Base-by-base conservation (phyloP, 495 filamentous ascomycete species). In the Aspergillus homomorphus region DNA sequence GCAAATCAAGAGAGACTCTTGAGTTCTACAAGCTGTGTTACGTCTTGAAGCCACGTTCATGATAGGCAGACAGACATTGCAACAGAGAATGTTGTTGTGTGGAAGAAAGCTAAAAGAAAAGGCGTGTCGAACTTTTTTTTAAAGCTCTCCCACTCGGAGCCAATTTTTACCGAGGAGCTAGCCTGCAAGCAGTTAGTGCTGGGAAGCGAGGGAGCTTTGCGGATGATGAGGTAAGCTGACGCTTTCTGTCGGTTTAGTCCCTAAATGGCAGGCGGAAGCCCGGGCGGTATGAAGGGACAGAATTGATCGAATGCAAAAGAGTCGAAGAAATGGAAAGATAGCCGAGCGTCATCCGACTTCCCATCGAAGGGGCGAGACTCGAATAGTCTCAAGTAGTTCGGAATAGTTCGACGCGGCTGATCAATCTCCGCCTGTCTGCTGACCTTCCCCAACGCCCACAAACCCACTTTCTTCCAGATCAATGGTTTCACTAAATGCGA, bases 71-170 rank as follows among this genome's bases (percentile, higher is more conserved):
- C 20, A 43, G 55, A n/a, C 16, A 49, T 57, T 12, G 20, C 46
- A 51, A 51, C 33, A 18, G 33, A 51, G 19, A 44, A 28, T 44
- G 45, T 44, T 59, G 50, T 53, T 60, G 57, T 57, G 45, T 54
- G 60, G 21, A 30, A 52, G 26, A 53, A 52, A 59, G 54, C 41
- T 5, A 19, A 56, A 59, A 57, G 45, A 44, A 59, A 51, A 54
- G 26, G 30, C 42, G 59, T 28, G 30, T 50, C 59, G 65, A 62
- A 62, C 56, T n/a, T n/a, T n/a, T 62, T 65, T 68, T 68, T 68
- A 51, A 65, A 62, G 60, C 58, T 59, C 38, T 21, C 42, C 43
- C 12, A 45, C 33, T 15, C 58, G 62, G 62, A 58, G 59, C 64
- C 61, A 63, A 61, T 56, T 62, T 38, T 64, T 64, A 64, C 61